phyloP scores from a whole-genome alignment of 352 stramenopile species.

The Pilasporangium apinafurcum region DNA sequence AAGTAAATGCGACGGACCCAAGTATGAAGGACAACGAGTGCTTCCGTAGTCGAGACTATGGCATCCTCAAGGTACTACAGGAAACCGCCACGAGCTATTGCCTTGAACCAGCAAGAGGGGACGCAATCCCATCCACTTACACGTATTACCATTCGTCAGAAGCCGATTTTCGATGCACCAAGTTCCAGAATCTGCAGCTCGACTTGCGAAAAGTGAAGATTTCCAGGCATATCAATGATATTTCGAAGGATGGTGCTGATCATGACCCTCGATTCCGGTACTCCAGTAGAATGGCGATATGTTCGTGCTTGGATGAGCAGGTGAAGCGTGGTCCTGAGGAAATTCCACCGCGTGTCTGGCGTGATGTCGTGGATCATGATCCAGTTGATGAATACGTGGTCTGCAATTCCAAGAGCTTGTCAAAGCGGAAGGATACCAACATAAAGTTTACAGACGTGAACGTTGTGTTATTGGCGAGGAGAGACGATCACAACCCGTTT shows the following conservation, averaged over 20 bases:
- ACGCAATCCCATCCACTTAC: slow-evolving; percentile 2
- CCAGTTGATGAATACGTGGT: neutral
- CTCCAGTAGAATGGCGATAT: neutral
- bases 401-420: slow-evolving; percentile 1
- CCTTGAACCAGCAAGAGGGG: neutral
- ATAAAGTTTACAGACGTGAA: slow-evolving; percentile 1
- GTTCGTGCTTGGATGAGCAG: slow-evolving; percentile 1
- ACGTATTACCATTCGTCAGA: slow-evolving; percentile 1
- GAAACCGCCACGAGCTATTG: too few relatives aligned
- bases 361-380: slow-evolving; percentile 5
- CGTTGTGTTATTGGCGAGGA: slow-evolving; percentile 10
- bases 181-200: slow-evolving; percentile 4
- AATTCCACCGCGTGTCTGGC: too few relatives aligned
- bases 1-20: too few relatives aligned
- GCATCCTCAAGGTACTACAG: too few relatives aligned
- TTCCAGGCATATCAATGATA: slow-evolving; percentile 6
- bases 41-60: too few relatives aligned
- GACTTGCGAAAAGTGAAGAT: neutral
- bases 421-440: neutral
- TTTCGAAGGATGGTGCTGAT: slow-evolving; percentile 12
- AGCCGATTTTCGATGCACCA: too few relatives aligned
- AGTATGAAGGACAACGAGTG: neutral
- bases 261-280: slow-evolving; percentile 17
- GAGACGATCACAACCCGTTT: slow-evolving; percentile 29
- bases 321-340: neutral